Conservation (phyloP, 768 basidiomycete species). For the Chalciporus piperatus region DNA sequence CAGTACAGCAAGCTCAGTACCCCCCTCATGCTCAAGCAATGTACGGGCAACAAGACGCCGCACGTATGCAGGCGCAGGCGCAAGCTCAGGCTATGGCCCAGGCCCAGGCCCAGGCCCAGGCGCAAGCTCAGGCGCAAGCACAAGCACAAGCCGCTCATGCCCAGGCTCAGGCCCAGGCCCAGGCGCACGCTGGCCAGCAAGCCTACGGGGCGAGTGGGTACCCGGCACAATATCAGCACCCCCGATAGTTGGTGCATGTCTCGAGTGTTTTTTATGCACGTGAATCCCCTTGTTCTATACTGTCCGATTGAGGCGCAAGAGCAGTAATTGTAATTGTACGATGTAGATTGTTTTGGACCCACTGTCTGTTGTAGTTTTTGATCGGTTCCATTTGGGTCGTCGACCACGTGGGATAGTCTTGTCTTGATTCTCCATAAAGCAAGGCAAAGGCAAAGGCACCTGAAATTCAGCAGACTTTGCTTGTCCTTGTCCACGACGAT, state of each 20-base stretch:
- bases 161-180: too few species aligned
- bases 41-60: conserved; percentile 32
- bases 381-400: too few species aligned
- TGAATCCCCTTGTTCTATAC: too few species aligned
- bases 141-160: conserved; percentile 31
- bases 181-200: conserved; percentile 29
- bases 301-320: not conserved
- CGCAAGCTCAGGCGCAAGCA: conserved; percentile 32
- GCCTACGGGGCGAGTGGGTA: conserved; percentile 28
- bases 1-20: conserved; percentile 34
- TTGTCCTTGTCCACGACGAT: conserved; percentile 19
- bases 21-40: conserved; percentile 32
- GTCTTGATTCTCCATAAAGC: conserved; percentile 8
- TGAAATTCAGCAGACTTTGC: not conserved
- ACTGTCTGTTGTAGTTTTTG: not conserved
- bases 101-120: conserved; percentile 37
- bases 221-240: conserved; percentile 32
- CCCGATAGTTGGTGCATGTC: conserved; percentile 18
- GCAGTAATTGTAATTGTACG: not conserved
- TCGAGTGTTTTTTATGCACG: too few species aligned
- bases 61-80: conserved; percentile 41
- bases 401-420: conserved; percentile 27
- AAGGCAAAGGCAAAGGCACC: conserved; percentile 6
- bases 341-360: too few species aligned
- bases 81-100: conserved; percentile 41